Conservation (phyloP, 306 rosid species). For the Rosa multiflora region DNA sequence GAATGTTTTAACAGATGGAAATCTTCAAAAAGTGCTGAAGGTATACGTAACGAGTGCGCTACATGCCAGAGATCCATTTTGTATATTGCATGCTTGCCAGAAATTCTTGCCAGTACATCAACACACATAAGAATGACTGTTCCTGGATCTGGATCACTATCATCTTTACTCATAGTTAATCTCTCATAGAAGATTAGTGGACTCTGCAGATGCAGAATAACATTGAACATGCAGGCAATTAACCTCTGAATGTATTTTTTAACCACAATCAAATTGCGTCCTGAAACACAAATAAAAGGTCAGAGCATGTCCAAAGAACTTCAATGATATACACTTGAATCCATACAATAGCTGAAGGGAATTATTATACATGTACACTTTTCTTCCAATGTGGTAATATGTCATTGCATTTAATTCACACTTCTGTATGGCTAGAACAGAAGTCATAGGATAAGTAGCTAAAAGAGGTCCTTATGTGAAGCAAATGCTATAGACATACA, state of each 20-base stretch:
- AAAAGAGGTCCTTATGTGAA: neutral
- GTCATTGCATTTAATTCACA: neutral
- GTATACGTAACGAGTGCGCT: conserved; percentile 71
- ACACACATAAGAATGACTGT: conserved; percentile 87
- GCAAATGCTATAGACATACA: neutral
- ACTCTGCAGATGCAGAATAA: conserved; percentile 73
- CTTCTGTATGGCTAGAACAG: neutral
- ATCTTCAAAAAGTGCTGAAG: conserved; percentile 71
- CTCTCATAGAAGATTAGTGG: conserved; percentile 55
- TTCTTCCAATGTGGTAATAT: neutral
- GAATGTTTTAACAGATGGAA: conserved; percentile 54
- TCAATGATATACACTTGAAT: neutral
- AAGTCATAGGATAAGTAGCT: neutral
- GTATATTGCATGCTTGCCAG: conserved; percentile 67
- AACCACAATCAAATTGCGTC: conserved; percentile 70
- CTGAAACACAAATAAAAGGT: conserved; percentile 41
- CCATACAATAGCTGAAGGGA: neutral
- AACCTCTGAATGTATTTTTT: conserved; percentile 73
- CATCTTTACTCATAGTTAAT: conserved; percentile 30
- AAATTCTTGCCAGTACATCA: conserved; percentile 70
- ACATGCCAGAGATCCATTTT: conserved; percentile 68
- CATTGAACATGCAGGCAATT: conserved; percentile 57
- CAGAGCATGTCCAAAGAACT: conserved; percentile 19
- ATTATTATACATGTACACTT: neutral
- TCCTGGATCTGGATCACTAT: conserved; percentile 73